Conservation (phyloP, 164 flowering plant species). For the Brasenia schreberi region DNA sequence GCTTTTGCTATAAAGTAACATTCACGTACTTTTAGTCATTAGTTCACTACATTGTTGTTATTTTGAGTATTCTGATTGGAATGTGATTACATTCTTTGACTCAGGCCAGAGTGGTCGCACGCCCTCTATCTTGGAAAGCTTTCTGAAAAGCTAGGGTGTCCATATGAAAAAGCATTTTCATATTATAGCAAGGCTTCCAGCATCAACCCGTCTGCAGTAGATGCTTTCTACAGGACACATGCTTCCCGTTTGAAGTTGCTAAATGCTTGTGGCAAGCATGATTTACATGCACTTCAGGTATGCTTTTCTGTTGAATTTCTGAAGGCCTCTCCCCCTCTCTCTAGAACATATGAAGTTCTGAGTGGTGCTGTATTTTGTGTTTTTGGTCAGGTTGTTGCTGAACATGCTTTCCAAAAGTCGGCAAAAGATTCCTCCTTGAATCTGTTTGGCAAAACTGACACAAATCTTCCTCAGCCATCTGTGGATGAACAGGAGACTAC, state of each 20-base stretch:
- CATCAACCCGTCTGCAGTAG: slow-evolving; percentile 89
- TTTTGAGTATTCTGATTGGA: neutral
- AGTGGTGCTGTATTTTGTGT: no score
- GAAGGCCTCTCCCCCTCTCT: no score
- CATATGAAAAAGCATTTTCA: slow-evolving; percentile 51
- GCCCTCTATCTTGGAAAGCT: slow-evolving; percentile 93
- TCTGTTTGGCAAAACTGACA: slow-evolving; percentile 20
- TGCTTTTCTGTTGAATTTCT: neutral
- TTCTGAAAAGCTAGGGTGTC: slow-evolving; percentile 67
- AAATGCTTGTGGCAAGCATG: slow-evolving; percentile 39
- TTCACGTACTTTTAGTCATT: neutral
- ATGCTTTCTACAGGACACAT: slow-evolving; percentile 93
- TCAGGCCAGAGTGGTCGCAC: slow-evolving; percentile 90
- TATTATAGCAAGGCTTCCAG: slow-evolving; percentile 68
- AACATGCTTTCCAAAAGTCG: slow-evolving; percentile 40
- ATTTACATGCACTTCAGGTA: slow-evolving; percentile 60
- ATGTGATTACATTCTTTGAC: slow-evolving; percentile 4
- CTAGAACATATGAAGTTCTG: no score
- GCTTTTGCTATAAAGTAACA: slow-evolving; percentile 69
- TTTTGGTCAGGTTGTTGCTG: slow-evolving; percentile 42
- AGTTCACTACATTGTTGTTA: neutral
- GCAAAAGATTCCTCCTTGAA: slow-evolving; percentile 35
- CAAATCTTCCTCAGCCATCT: slow-evolving; percentile 13
- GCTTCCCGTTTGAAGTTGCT: slow-evolving; percentile 93
- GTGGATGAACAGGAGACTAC: slow-evolving; percentile 14